Base-by-base conservation (phyloP, 345 rosid species). In the Lumnitzera racemosa region DNA sequence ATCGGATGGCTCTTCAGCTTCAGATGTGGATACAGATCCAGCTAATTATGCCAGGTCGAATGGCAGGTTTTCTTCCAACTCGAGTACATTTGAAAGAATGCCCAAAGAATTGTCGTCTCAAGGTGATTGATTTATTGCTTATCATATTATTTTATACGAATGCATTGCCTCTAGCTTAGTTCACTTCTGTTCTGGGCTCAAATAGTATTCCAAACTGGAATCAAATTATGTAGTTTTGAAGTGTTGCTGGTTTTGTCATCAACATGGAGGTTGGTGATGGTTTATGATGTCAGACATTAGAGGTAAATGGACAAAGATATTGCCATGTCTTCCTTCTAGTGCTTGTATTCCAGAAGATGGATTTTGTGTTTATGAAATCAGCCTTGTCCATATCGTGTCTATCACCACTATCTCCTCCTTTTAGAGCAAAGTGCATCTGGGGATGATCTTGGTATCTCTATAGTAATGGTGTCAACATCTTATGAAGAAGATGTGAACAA, bases 1-100 rank as follows among this genome's bases (percentile, higher is more conserved):
- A 53, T 84, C 91, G 2, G 90, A 68, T 49, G 92, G 70, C 46
- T 82, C 88, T 23, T 74, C 74, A 36, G 76, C 84, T 41, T 73
- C 83, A 2, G 85, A 83, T 41, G 74, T 66, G 3, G 90, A 81
- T 31, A 60, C 57, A 51, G 81, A 73, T 47, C 64, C 56, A 62
- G 46, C 61, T 61, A 63, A 73, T 46, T 75, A 56, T 24, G 53
- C 51, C 55, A 68, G 43, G 43, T 24, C 59, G 8, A 5, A 47
- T 57, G 49, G 65, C 61, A 65, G 14, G 58, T 56, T 48, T 24
- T 25, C 72, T 17, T 41, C 55, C 48, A 46, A 36, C 46, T 59
- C 27, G 20, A 17, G 48, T 46, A 2, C 76, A 16, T 11, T 62
- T 15, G 71, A 71, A 57, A 61, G 56, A 43, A 66, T 76, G 58